Evolutionary conservation across 2,329 filamentous ascomycete species (phyloP), one percentile per base, ranked within the genome.

Genomic region (Dactylella cylindrospora): DNA sequence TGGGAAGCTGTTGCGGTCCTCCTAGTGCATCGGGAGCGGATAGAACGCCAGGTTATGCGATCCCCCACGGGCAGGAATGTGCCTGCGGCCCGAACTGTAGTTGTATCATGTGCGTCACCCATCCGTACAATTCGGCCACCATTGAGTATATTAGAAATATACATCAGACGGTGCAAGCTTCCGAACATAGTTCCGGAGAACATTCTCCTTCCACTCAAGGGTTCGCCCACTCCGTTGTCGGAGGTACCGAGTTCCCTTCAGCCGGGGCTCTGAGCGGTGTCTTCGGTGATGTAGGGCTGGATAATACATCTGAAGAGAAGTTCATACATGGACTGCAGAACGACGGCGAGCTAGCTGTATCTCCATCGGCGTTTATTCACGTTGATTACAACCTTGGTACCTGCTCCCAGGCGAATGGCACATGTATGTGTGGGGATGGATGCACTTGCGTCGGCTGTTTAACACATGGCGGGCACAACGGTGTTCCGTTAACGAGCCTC

Each of bases 41-140:
- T 13, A 31, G 9, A 31, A 31, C 41, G 25, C 29, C 45, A 25
- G 28, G 13, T 31, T 64, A 55, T 29, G 51, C 32, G 5, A 33
- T 51, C 15, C 50, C 59, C 13, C 47, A 68, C n/a, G 68, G 65
- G 9, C 70, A 73, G 64, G 70, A 71, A 6, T 77, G 75, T 55
- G 69, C 68, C 33, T 77, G 75, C 61, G 75, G 76, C 17, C 73
- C 76, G 41, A 70, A 70, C 5, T 77, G 76, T 51, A 72, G 76
- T 62, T 77, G 76, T 64, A 65, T 77, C 23, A 75, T 74, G 12
- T 77, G 76, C 67, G 72, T 73, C 12, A 69, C 72, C 29, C 76
- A 77, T 66, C 76, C 76, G 2, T 77, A 73, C 65, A 77, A 77
- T 61, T 71, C 71, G 22, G 74, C 74, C 8, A 77, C 75, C 1